A percentile compares a stretch with the other conserved stretches of the same genome.
phyloP scores from a whole-genome alignment of 768 basidiomycete species.

The Pleurotus salmoneostramineus region DNA sequence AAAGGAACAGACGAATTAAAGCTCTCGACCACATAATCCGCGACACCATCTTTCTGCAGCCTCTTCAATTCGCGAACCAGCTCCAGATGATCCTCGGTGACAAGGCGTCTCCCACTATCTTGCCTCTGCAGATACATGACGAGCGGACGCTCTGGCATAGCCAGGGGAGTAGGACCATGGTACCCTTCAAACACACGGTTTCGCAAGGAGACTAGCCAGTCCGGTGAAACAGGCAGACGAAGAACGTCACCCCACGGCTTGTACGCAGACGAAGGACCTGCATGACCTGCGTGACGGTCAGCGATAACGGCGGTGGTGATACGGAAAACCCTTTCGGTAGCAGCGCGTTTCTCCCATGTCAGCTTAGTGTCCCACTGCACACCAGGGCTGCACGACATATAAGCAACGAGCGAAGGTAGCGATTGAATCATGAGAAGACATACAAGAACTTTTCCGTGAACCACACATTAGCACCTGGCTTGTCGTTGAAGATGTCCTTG shows the following conservation, averaged over 20 bases:
- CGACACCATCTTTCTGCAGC: not conserved
- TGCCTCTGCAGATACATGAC: not conserved
- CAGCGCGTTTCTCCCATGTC: not conserved
- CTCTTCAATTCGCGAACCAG: not conserved
- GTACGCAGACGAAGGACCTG: not conserved
- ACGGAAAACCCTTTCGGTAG: not conserved
- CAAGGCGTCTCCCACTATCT: not conserved
- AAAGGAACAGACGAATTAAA: not conserved
- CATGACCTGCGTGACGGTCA: not conserved
- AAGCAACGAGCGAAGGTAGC: not conserved
- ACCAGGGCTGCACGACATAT: not conserved
- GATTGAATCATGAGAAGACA: not conserved
- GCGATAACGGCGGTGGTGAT: not conserved
- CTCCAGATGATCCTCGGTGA: not conserved
- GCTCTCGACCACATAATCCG: not conserved
- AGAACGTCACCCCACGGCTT: slow-evolving; percentile 3
- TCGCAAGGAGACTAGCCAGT: not conserved
- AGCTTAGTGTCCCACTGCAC: slow-evolving; percentile 1
- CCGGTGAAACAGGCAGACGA: not conserved
- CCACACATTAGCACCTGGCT: slow-evolving; percentile 3
- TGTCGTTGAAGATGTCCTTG: slow-evolving; percentile 3
- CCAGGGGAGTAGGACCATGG: not conserved
- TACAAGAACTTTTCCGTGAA: slow-evolving; percentile 3
- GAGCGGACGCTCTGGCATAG: not conserved
- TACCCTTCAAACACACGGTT: not conserved